phyloP scores from a whole-genome alignment of 306 rosid species.

The Canavalia gladiata region DNA sequence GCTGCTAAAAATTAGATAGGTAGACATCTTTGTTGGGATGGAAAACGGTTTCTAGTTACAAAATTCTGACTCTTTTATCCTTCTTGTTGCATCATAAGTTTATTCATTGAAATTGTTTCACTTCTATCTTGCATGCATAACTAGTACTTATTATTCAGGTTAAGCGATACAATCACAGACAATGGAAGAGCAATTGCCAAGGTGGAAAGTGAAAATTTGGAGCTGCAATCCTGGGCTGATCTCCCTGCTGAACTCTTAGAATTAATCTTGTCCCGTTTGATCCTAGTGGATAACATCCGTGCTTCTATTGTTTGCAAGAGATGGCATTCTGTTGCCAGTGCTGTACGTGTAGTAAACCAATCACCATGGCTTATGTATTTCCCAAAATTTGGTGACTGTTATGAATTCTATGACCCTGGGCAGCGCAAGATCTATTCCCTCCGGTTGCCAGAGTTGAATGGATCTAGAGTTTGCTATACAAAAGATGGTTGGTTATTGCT shows the following conservation, averaged over 20 bases:
- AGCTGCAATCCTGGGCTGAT: slow-evolving; percentile 72
- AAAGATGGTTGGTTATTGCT: slow-evolving; percentile 87
- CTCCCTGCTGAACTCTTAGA: slow-evolving; percentile 77
- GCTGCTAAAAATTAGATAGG: background rate
- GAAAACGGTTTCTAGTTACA: slow-evolving; percentile 4
- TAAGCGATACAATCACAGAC: slow-evolving; percentile 55
- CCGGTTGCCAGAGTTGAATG: slow-evolving; percentile 73
- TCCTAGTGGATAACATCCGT: slow-evolving; percentile 64
- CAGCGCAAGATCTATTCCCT: slow-evolving; percentile 61
- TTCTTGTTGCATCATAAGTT: slow-evolving; percentile 22
- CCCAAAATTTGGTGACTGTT: slow-evolving; percentile 62
- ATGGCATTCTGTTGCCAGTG: slow-evolving; percentile 70
- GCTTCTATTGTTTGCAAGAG: slow-evolving; percentile 78
- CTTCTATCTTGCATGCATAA: slow-evolving; percentile 5
- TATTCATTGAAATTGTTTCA: background rate
- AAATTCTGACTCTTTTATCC: background rate
- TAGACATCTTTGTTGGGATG: slow-evolving; percentile 17
- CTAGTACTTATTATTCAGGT: slow-evolving; percentile 56
- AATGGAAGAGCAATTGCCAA: slow-evolving; percentile 41
- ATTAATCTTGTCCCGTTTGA: slow-evolving; percentile 57
- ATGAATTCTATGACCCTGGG: slow-evolving; percentile 79
- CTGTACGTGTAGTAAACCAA: slow-evolving; percentile 71
- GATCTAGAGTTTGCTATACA: slow-evolving; percentile 71
- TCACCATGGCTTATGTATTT: slow-evolving; percentile 86
- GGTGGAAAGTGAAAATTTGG: slow-evolving; percentile 54